phyloP scores from a whole-genome alignment of 306 rosid genomes.

The Vicia faba region DNA sequence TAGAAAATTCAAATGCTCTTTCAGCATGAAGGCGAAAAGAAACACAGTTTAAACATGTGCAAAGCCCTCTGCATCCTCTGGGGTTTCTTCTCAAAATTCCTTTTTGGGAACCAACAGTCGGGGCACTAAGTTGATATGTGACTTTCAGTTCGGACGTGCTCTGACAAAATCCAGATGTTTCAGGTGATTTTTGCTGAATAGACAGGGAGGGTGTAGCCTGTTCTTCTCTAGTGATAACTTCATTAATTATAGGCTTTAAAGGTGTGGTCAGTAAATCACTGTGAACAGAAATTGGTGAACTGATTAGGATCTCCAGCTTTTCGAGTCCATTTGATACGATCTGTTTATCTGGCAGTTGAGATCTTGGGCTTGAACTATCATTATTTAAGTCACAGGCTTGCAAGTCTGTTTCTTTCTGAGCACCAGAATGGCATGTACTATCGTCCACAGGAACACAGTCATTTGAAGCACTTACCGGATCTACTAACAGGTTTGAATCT shows the following conservation, averaged over 20 bases:
- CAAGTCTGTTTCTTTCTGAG: conserved; percentile 28
- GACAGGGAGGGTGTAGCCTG: conserved; percentile 29
- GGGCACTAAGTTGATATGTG: conserved; percentile 24
- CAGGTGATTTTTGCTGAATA: conserved; percentile 37
- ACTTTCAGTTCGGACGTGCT: conserved; percentile 33
- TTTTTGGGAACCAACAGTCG: conserved; percentile 20
- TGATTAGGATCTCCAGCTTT: conserved; percentile 39
- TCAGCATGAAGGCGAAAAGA: conserved; percentile 83
- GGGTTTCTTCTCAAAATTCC: conserved; percentile 76
- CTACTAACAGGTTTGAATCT: conserved; percentile 33
- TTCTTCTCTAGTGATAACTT: conserved; percentile 37
- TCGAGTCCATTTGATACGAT: conserved; percentile 33
- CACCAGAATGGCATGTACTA: conserved; percentile 26
- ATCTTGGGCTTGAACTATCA: conserved; percentile 34
- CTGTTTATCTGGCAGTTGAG: conserved; percentile 42
- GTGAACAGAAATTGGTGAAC: conserved; percentile 24
- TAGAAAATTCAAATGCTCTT: conserved; percentile 89
- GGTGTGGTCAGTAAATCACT: conserved; percentile 38
- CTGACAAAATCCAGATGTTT: conserved; percentile 35
- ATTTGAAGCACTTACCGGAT: conserved; percentile 36
- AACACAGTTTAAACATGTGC: conserved; percentile 82
- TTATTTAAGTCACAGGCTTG: conserved; percentile 16
- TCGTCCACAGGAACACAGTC: conserved; percentile 20
- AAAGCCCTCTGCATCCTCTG: conserved; percentile 88
- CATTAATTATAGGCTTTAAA: conserved; percentile 23